Base-by-base conservation (phyloP, 2,329 filamentous ascomycete genomes). In the Neobulgaria alba region DNA sequence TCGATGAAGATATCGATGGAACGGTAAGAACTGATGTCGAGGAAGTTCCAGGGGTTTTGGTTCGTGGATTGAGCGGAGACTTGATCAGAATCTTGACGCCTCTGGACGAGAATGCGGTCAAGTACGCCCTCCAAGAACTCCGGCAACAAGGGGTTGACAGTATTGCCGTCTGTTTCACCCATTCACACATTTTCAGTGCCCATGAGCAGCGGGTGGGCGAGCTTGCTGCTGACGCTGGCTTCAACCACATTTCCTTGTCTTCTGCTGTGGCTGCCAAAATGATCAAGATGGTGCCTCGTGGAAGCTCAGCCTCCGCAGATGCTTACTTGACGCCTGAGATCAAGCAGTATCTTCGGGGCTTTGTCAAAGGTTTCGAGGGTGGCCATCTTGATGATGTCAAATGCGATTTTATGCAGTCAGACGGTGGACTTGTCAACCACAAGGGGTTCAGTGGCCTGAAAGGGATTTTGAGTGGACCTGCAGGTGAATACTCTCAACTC, bases 281-380 rank as follows among this genome's bases (percentile, higher is more conserved):
- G 78, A 82, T 82, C 60, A 82, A 83, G 59, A 64, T 82, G 17
- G 73, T 82, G 1, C 77, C 79, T 3, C 61, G 79, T 52, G 75
- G 75, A 7, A 82, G 75, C 1, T 81, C 76, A 20, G 77, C 79
- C 2, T 78, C 75, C 49, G 79, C 77, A 12, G 79, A 83, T 61
- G 79, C 79, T 15, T 83, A 83, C 52, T 65, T 83, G 12, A 82
- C 79, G 0, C 79, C 79, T 1, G 73, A 75, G 1, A 83, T 82
- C 46, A 70, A 73, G 41, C 78, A 76, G 51, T 83, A 83, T 54
- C 79, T 82, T 35, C 65, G 72, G 46, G 75, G 77, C 14, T 75
- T 75, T 0, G 79, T 88, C 3, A 77, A 80, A 58, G 77, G 78
- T 0, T 82, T 82, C 48, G 15, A 33, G 12, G 33, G 37, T 4